Evolutionary conservation across 2,329 filamentous ascomycete genomes (phyloP).

Genomic region (Aspergillus puulaauensis): DNA sequence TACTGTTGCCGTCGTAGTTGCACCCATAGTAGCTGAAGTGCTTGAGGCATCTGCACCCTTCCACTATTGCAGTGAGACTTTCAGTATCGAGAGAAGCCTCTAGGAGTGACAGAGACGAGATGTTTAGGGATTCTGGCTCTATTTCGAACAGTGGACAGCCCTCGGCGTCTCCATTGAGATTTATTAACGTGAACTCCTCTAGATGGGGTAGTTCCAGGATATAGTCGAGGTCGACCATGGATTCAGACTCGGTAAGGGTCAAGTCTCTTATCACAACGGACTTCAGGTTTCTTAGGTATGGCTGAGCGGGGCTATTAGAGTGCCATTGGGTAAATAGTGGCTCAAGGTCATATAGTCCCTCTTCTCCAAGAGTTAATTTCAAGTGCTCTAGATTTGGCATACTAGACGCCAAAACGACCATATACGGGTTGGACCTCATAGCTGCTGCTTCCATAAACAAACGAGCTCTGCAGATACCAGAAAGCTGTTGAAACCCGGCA

Average conservation of each 20-base stretch:
- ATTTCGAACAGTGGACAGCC: conserved; percentile 4
- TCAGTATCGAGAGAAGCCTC: not conserved
- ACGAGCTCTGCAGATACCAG: not conserved
- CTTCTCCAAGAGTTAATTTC: not conserved
- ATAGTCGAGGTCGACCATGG: not conserved
- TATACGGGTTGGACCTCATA: not conserved
- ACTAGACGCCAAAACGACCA: not conserved
- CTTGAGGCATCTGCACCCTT: conserved; percentile 4
- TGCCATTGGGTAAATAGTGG: not conserved
- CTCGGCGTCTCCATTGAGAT: not conserved
- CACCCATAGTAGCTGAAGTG: not conserved
- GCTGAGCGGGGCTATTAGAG: not conserved
- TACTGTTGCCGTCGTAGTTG: not conserved
- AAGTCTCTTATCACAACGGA: not conserved
- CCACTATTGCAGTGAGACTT: not conserved
- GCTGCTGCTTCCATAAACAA: not conserved
- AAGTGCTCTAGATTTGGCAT: conserved; percentile 1
- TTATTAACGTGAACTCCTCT: not conserved
- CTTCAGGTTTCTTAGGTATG: conserved; percentile 1
- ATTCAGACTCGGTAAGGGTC: not conserved
- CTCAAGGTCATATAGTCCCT: not conserved
- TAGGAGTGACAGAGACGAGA: not conserved
- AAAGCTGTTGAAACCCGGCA: not conserved
- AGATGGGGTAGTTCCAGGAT: conserved; percentile 6
- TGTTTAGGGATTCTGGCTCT: not conserved